phyloP scores from a whole-genome alignment of 352 stramenopile species.

The Phytophthora pisi region DNA sequence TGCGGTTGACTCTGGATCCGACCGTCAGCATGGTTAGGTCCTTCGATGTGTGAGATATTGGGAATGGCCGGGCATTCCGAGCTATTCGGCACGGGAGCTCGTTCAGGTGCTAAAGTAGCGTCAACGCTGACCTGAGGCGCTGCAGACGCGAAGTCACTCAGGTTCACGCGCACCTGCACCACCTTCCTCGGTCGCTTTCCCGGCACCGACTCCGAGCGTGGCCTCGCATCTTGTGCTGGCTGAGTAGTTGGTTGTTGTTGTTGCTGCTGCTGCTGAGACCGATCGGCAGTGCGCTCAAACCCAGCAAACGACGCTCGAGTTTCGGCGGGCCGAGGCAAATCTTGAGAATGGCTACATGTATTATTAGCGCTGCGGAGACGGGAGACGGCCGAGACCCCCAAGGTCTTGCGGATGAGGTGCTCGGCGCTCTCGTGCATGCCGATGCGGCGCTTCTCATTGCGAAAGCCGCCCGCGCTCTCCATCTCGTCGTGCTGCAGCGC shows the following conservation, averaged over 20 bases:
- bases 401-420: constrained; percentile 29
- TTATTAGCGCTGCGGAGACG: constrained; percentile 1
- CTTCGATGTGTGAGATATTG: not conserved
- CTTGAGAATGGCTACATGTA: not conserved
- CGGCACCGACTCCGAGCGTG: constrained; percentile 8
- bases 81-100: not conserved
- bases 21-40: not conserved
- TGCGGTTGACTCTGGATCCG: not conserved
- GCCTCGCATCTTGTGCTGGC: not conserved
- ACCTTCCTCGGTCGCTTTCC: constrained; percentile 37
- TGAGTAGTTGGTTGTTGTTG: constrained; percentile 4
- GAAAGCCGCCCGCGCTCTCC: constrained; percentile 41
- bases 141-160: constrained; percentile 37
- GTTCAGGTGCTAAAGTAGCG: not conserved
- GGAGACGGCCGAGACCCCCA: constrained; percentile 15
- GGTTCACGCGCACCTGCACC: constrained; percentile 54
- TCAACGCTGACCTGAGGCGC: not conserved
- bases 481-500: constrained; percentile 71
- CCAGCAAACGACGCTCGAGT: not conserved
- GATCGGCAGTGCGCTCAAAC: not conserved
- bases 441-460: constrained; percentile 26
- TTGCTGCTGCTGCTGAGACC: not conserved
- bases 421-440: constrained; percentile 32
- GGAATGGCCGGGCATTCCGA: not conserved
- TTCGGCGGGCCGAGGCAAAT: not conserved